Base-by-base conservation (phyloP, 331 rosid genomes). In the Dryas integrifolia region DNA sequence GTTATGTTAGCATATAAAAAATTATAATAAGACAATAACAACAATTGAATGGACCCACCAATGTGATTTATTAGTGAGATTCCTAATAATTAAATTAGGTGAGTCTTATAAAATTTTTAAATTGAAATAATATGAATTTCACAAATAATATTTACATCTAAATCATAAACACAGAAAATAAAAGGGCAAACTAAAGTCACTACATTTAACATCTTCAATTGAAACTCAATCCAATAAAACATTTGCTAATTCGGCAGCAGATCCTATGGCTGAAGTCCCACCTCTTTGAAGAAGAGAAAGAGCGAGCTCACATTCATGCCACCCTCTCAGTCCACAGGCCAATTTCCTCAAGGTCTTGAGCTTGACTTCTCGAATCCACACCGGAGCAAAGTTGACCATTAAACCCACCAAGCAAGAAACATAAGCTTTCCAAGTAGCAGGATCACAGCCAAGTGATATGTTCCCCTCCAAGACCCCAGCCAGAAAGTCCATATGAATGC, bases 221-320 rank as follows among this genome's bases (percentile, higher is more conserved):
- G 73, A 58, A 39, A 66, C 43, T 72, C 81, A 81, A 50, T 65
- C 75, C 64, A 85, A 67, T 50, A 58, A 13, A 0, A 5, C 63
- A 65, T 60, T 81, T 47, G 77, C 69, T 35, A 91, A 69, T 76
- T 91, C 97, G 10, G 85, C 91, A 55, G 84, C 89, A 11, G 92
- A 79, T 58, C 87, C 96, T 70, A 91, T 80, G 43, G 92, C 92
- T 8, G 80, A 82, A 9, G 73, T 24, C 16, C 97, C 92, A 1
- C 96, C 92, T 85, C 83, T 84, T 73, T 85, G 91, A 6, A 91
- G 81, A 15, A 88, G 83, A 68, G 87, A 80, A 48, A 88, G 70
- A 73, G 96, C 96, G 5, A 88, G 84, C 81, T 91, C 96, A 63
- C 76, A 74, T 60, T 88, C 96, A 55, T 82, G 74, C 97, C 90